Evolutionary conservation across 1,139 yeast species (phyloP).

Genomic region (Blastobotrys malaysiensis): DNA sequence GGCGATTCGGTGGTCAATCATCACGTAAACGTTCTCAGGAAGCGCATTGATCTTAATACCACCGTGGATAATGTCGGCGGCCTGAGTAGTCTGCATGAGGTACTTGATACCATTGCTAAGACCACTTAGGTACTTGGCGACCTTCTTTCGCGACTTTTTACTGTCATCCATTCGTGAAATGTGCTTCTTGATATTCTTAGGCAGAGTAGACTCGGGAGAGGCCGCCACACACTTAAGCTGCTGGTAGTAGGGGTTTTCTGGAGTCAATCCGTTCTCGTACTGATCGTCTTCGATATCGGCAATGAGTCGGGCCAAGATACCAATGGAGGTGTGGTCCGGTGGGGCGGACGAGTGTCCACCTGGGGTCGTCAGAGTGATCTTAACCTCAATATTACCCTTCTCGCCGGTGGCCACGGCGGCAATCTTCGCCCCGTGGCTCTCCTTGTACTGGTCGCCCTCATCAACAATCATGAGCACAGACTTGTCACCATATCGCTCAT

Average conservation of each 20-base stretch:
- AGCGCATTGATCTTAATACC: slow-evolving; percentile 69
- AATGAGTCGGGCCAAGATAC: slow-evolving; percentile 55
- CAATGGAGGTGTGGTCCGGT: slow-evolving; percentile 67
- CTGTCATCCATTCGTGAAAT: neutral
- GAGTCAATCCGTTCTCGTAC: slow-evolving; percentile 41
- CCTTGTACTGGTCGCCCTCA: slow-evolving; percentile 46
- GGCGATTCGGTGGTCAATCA: slow-evolving; percentile 56
- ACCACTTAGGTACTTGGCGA: neutral
- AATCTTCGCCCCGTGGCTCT: slow-evolving; percentile 39
- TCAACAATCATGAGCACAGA: slow-evolving; percentile 55
- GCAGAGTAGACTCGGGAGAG: slow-evolving; percentile 10
- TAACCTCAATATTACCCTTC: slow-evolving; percentile 57
- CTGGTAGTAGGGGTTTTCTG: slow-evolving; percentile 46
- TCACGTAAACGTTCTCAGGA: slow-evolving; percentile 57
- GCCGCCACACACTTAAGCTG: slow-evolving; percentile 38
- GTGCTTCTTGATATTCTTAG: neutral
- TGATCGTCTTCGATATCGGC: slow-evolving; percentile 48
- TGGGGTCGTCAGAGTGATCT: slow-evolving; percentile 48
- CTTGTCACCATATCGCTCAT: slow-evolving; percentile 50
- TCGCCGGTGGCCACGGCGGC: slow-evolving; percentile 62
- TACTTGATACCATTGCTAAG: slow-evolving; percentile 24
- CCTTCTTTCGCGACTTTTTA: neutral
- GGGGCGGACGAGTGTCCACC: slow-evolving; percentile 76
- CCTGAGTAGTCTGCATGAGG: slow-evolving; percentile 58
- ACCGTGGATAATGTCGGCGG: slow-evolving; percentile 62